These are phyloP conservation scores for Colletotrichum theobromicola DNA, from an alignment of 2,329 filamentous ascomycete genomes.

Conservation along the genomic window DNA sequence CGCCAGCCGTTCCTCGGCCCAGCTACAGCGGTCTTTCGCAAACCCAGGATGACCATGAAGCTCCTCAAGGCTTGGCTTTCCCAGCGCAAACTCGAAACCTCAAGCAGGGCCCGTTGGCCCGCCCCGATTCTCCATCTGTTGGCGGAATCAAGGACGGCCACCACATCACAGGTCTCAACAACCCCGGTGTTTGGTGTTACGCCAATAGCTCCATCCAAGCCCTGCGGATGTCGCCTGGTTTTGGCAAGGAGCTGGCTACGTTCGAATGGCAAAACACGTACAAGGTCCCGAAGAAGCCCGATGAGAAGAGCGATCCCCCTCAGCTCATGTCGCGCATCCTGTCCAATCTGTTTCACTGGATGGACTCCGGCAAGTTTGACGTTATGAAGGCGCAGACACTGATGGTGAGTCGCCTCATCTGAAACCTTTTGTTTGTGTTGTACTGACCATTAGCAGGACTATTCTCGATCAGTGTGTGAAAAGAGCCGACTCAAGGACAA, in stretches of 20 bases:
- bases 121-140: constrained; percentile 11
- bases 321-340: constrained; percentile 67
- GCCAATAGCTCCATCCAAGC: constrained; percentile 92
- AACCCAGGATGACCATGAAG: constrained; percentile 17
- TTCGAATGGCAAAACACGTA: constrained; percentile 65
- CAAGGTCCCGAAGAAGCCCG: constrained; percentile 70
- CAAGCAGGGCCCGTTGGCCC: constrained; percentile 16
- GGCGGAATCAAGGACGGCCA: constrained; percentile 28
- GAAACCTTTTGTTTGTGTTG: background rate
- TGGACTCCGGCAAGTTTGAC: constrained; percentile 54
- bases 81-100: background rate
- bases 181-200: constrained; percentile 86
- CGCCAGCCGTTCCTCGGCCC: constrained; percentile 68
- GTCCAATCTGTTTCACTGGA: constrained; percentile 63
- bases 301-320: constrained; percentile 56
- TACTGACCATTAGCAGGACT: constrained; percentile 51
- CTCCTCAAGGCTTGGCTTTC: background rate
- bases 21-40: constrained; percentile 78
- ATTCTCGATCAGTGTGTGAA: constrained; percentile 39
- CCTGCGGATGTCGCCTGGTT: constrained; percentile 73
- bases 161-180: constrained; percentile 75
- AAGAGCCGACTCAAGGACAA: constrained; percentile 31
- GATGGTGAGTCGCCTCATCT: constrained; percentile 49
- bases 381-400: constrained; percentile 60
- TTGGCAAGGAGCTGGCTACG: constrained; percentile 69